These are phyloP conservation scores for Penicillium coffeae DNA, from an alignment of 495 filamentous ascomycete genomes.

Conservation along the genomic window DNA sequence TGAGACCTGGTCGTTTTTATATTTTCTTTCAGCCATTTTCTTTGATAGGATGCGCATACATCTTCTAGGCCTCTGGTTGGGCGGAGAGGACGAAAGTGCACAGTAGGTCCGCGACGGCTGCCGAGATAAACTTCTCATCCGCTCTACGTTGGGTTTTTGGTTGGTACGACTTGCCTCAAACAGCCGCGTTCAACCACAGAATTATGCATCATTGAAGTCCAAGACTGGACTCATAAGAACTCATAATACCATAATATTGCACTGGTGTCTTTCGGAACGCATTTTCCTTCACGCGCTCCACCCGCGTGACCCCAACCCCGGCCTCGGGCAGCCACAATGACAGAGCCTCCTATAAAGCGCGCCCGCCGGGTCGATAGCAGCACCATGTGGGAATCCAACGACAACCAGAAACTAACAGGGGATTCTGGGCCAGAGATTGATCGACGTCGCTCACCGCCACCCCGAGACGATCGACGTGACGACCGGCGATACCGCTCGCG, in stretches of 20 bases:
- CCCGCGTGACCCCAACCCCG: constrained; percentile 13
- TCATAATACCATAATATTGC: no score
- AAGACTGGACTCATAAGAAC: background rate
- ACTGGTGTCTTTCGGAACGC: no score
- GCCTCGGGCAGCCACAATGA: constrained; percentile 33
- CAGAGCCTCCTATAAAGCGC: constrained; percentile 54
- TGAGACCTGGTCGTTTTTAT: no score
- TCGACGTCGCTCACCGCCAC: constrained; percentile 30
- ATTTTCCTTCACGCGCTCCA: background rate
- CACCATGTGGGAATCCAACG: constrained; percentile 51
- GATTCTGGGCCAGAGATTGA: constrained; percentile 33
- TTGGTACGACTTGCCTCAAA: constrained; percentile 10
- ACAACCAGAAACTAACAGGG: constrained; percentile 25
- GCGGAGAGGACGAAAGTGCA: no score
- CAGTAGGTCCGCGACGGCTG: background rate
- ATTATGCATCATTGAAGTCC: background rate
- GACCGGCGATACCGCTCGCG: constrained; percentile 42
- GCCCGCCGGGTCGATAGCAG: constrained; percentile 50
- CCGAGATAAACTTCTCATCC: constrained; percentile 30
- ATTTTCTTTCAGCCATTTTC: no score
- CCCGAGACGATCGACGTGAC: constrained; percentile 29
- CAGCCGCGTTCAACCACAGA: background rate
- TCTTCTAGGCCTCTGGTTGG: no score
- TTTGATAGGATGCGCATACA: no score
- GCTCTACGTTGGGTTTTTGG: constrained; percentile 7